Evolutionary conservation across 805 yeast species (phyloP).

Genomic region (Candida peoriensis): DNA sequence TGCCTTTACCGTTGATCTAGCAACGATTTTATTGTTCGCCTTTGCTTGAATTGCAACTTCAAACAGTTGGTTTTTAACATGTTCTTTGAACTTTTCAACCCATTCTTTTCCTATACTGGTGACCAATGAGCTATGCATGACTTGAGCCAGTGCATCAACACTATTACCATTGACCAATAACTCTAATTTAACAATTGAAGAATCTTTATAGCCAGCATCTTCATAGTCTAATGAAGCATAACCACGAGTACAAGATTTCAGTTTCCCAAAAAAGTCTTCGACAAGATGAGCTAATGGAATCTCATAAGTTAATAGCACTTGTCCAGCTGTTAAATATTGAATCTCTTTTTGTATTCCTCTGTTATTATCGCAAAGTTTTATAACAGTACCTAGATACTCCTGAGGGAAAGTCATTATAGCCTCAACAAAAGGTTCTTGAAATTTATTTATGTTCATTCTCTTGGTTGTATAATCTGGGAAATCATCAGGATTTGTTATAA

Average conservation of each 20-base stretch:
- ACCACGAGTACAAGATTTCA: constrained; percentile 86
- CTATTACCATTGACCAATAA: constrained; percentile 83
- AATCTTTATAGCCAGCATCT: constrained; percentile 78
- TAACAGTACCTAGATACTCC: constrained; percentile 83
- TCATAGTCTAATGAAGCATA: constrained; percentile 94
- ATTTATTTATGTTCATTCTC: constrained; percentile 38
- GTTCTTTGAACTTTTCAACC: constrained; percentile 78
- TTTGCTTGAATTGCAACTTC: constrained; percentile 92
- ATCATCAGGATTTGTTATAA: constrained; percentile 86
- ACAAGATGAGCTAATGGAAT: constrained; percentile 86
- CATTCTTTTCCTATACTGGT: constrained; percentile 71
- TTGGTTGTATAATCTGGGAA: constrained; percentile 60
- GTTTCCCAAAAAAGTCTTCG: constrained; percentile 91
- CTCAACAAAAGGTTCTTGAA: constrained; percentile 85
- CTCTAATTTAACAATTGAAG: constrained; percentile 84
- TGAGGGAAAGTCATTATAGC: constrained; percentile 88
- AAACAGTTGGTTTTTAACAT: constrained; percentile 73
- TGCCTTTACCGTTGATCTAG: constrained; percentile 92
- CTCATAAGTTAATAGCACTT: constrained; percentile 72
- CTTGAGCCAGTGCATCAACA: constrained; percentile 88
- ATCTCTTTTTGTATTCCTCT: constrained; percentile 81
- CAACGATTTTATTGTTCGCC: constrained; percentile 73
- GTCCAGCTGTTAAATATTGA: constrained; percentile 72
- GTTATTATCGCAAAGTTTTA: constrained; percentile 77
- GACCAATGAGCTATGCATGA: constrained; percentile 78